These are phyloP conservation scores for Apiotrichum laibachii DNA, from an alignment of 1,284 basidiomycete genomes.

Conservation along the genomic window DNA sequence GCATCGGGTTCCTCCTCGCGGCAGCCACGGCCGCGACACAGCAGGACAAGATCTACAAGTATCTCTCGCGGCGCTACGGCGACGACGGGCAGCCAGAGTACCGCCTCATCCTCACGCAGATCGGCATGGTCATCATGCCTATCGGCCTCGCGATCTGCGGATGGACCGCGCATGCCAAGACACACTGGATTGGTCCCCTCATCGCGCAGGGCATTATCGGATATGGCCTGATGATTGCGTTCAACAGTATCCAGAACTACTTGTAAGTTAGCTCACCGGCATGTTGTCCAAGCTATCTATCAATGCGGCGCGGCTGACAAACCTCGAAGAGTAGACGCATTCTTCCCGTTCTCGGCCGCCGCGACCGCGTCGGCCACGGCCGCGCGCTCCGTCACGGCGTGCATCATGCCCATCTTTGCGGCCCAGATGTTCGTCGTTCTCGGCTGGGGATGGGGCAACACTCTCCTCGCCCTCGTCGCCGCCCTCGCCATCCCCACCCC, in stretches of 20 bases:
- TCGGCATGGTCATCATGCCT: conserved; percentile 54
- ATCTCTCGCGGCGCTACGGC: conserved; percentile 34
- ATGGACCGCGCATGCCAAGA: conserved; percentile 48
- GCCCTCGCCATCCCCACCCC: conserved; percentile 52
- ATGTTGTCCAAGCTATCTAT: no score
- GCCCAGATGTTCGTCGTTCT: conserved; percentile 51
- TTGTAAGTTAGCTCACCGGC: conserved; percentile 17
- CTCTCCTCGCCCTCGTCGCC: conserved; percentile 49
- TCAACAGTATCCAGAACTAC: conserved; percentile 51
- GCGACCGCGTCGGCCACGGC: conserved; percentile 50
- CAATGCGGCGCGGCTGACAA: no score
- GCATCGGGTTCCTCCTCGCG: conserved; percentile 49
- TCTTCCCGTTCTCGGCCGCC: conserved; percentile 54
- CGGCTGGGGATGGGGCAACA: conserved; percentile 53
- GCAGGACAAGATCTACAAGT: conserved; percentile 53
- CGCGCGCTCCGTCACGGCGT: conserved; percentile 49
- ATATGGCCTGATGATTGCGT: conserved; percentile 49
- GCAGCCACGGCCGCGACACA: conserved; percentile 46
- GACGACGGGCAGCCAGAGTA: conserved; percentile 50
- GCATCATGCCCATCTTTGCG: conserved; percentile 52
- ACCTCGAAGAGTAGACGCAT: conserved; percentile 50
- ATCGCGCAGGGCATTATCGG: conserved; percentile 43
- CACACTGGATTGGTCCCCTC: conserved; percentile 50
- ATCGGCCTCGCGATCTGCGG: conserved; percentile 50
- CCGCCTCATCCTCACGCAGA: conserved; percentile 50